Base-by-base conservation (phyloP, 768 basidiomycete genomes). In the Phlebiopsis flavidoalba region DNA sequence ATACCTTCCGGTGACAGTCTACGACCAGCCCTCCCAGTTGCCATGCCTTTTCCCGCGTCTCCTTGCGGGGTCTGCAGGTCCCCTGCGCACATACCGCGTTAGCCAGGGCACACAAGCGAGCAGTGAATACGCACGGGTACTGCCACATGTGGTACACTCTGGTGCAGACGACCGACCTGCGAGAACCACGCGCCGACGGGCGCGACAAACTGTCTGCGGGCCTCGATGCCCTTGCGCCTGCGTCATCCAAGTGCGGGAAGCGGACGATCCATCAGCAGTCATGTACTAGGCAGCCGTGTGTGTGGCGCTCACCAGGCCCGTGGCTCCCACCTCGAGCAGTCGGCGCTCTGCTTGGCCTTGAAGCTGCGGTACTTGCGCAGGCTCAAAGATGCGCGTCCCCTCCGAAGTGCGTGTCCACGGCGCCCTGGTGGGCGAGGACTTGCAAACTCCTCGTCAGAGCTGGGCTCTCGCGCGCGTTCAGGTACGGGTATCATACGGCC, bases 131-230 rank as follows among this genome's bases (percentile, higher is more conserved):
- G 71, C 68, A 93, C 92, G 87, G 87, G 71, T 96, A 96, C 75
- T 98, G 95, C 96, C 96, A 98, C 76, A 98, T 83, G 75, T 98
- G 96, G 71, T 98, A 91, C 8, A 97, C 96, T n/a, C 65, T 92
- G 83, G 69, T 93, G 89, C 57, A 93, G 77, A 52, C 88, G 82
- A 55, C 92, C 92, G 51, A 92, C 79, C 72, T 93, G 92, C 59
- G 90, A 89, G 75, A 92, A 95, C 91, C 92, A 94, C n/a, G 91
- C 90, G 31, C 91, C 93, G 12, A 92, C 83, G 48, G 91, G 95
- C 60, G 84, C 83, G 58, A 96, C 88, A 69, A 90, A 90, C 72
- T 89, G 86, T 63, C 88, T 82, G 54, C 97, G 86, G 11, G 97
- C 97, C 70, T 98, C 96, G 52, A 99, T 91, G 10, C 97, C 97